Percentiles rank a stretch among this genome's conserved stretches.
phyloP scores from a whole-genome alignment of 495 filamentous ascomycete species.

The Rusavskia elegans region DNA sequence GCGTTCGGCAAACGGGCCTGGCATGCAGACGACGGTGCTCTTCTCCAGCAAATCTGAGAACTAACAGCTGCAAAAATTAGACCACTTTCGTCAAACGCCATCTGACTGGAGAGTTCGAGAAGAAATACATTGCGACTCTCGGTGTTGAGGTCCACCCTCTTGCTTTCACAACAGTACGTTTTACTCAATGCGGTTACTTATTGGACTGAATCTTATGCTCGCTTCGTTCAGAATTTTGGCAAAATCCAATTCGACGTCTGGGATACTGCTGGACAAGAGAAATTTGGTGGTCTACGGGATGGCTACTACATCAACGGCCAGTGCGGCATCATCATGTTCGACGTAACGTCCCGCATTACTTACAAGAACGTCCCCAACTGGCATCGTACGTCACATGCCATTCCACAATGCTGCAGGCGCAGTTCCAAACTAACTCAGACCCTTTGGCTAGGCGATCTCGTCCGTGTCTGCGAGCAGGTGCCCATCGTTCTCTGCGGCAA shows the following conservation, averaged over 20 bases:
- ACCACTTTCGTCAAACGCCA: constrained; percentile 99
- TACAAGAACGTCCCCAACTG: constrained; percentile 99
- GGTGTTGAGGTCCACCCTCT: constrained; percentile 98
- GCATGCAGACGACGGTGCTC: no score
- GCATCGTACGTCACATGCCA: constrained; percentile 67
- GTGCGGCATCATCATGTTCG: constrained; percentile 99
- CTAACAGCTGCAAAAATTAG: constrained; percentile 28
- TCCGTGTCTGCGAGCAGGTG: constrained; percentile 99
- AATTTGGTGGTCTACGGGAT: constrained; percentile 98
- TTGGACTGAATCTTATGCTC: constrained; percentile 11
- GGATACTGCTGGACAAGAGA: constrained; percentile 99
- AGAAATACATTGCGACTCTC: constrained; percentile 99
- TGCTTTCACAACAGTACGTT: constrained; percentile 75
- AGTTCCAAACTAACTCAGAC: constrained; percentile 5
- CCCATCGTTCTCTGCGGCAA: constrained; percentile 97
- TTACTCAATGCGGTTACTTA: background rate
- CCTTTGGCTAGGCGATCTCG: constrained; percentile 72
- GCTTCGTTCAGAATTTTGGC: constrained; percentile 66
- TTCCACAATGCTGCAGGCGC: background rate
- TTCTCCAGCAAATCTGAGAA: no score
- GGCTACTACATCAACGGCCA: constrained; percentile 99
- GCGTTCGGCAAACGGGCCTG: background rate
- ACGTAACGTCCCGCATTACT: constrained; percentile 98
- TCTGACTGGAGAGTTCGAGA: constrained; percentile 98
- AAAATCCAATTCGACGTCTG: constrained; percentile 98